These are phyloP conservation scores for Talaromyces pinophilus DNA, from an alignment of 2,329 filamentous ascomycete species.

Conservation along the genomic window DNA sequence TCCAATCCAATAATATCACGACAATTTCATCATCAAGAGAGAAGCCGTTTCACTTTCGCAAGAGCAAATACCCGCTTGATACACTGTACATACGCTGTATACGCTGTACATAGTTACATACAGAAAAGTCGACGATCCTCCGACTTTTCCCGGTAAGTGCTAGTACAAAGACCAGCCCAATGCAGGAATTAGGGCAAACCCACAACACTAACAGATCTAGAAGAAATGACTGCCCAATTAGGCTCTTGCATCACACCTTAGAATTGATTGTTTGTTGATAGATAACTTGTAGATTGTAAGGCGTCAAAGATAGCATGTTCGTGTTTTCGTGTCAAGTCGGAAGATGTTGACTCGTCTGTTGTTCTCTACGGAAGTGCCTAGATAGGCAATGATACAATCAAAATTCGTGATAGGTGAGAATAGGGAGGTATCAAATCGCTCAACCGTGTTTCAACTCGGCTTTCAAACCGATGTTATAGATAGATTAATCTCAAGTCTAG, in stretches of 20 bases:
- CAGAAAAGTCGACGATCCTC: conserved; percentile 3
- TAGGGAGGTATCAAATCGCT: not conserved
- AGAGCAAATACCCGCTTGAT: not conserved
- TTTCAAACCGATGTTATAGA: not conserved
- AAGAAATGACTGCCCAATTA: conserved; percentile 5
- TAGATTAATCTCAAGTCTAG: not conserved
- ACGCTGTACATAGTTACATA: not conserved
- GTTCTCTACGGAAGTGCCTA: not conserved
- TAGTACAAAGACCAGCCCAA: not conserved
- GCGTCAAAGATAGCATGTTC: not conserved
- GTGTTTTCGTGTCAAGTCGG: conserved; percentile 11
- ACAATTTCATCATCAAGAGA: not conserved
- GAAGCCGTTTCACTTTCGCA: not conserved
- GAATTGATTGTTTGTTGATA: not conserved
- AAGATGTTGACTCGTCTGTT: not conserved
- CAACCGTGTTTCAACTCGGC: not conserved
- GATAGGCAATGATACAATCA: not conserved
- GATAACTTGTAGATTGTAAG: not conserved
- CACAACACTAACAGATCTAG: not conserved
- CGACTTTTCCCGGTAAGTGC: conserved; percentile 14
- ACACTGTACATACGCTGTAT: not conserved
- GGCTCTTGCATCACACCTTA: not conserved
- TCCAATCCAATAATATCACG: not conserved
- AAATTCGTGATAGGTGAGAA: not conserved
- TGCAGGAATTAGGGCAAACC: conserved; percentile 17